Evolutionary conservation across 306 rosid genomes (phyloP), one percentile per base, ranked within the genome.

Genomic region (Crotalaria pallida): DNA sequence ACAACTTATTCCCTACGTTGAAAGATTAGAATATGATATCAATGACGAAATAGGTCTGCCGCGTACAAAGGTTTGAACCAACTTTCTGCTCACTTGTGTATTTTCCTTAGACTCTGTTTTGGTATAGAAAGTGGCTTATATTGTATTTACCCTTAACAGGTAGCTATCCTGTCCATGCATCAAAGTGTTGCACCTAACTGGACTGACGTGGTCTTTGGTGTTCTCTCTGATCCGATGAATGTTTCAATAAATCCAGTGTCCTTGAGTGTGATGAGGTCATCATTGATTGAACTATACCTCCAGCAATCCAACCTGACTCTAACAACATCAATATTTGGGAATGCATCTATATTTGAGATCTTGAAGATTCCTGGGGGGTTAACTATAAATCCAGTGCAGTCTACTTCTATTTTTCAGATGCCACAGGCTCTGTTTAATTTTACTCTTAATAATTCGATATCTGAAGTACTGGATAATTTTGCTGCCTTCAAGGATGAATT

Each of bases 381-480:
- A 73, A 81, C 92, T 76, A 84, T 94, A 68, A 80, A 82, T 77
- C 98, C 98, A 6, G 58, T 33, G 73, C 89, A 87, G 81, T 73
- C 82, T 58, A 81, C 85, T 72, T 75, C 82, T 9, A 76, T 87
- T 73, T 86, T 96, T 96, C 84, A 73, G 83, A 84, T 69, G 13
- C 96, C 91, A 5, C 83, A 87, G 90, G 78, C 83, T 76, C 79
- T 87, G 36, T 94, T 94, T 71, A 87, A 88, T 73, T 90, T 94
- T 83, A 90, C 95, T 62, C 92, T 90, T 52, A 55, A 88, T 34
- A 87, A 86, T 79, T 88, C 98, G 45, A 79, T 83, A 33, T 76
- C 89, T 8, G 89, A 85, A 44, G 71, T 90, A 36, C 77, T 94
- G 55, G 90, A 81, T 18, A 78, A 80, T 55, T 81, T 88, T 64